Percentiles rank a stretch among this genome's conserved stretches.
phyloP scores from a whole-genome alignment of 116 monocot species.

The Papilionanthe hybrid region DNA sequence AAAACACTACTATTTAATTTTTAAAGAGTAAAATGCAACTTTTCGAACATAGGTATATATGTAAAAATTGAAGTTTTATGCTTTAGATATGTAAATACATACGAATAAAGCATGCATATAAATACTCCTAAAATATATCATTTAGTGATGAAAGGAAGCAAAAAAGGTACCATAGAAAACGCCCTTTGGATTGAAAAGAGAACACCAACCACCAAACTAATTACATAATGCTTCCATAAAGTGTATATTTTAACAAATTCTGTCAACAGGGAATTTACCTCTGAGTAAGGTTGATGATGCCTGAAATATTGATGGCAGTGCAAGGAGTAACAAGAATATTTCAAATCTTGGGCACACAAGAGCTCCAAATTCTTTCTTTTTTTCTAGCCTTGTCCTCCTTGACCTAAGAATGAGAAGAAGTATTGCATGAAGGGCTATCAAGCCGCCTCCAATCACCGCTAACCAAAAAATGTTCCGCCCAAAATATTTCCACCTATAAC shows the following conservation, averaged over 20 bases:
- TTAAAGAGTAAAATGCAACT: no score
- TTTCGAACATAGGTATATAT: no score
- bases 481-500: constrained; percentile 76
- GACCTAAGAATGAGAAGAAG: constrained; percentile 46
- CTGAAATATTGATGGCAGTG: constrained; percentile 76
- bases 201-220: no score
- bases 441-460: constrained; percentile 65
- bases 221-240: not conserved
- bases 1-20: no score
- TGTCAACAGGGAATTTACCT: constrained; percentile 38
- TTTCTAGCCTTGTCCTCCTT: constrained; percentile 28
- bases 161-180: no score
- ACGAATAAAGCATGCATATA: no score
- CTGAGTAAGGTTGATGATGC: constrained; percentile 65
- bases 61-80: no score
- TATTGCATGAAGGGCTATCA: constrained; percentile 41
- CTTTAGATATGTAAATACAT: no score
- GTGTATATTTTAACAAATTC: no score
- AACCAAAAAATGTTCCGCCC: constrained; percentile 91
- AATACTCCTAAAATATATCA: not conserved
- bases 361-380: constrained; percentile 53
- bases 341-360: constrained; percentile 87
- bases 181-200: not conserved
- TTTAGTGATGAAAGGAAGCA: no score
- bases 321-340: constrained; percentile 65